These are phyloP conservation scores for Zygosaccharomyces bisporus DNA, from an alignment of 805 yeast genomes.

Conservation along the genomic window DNA sequence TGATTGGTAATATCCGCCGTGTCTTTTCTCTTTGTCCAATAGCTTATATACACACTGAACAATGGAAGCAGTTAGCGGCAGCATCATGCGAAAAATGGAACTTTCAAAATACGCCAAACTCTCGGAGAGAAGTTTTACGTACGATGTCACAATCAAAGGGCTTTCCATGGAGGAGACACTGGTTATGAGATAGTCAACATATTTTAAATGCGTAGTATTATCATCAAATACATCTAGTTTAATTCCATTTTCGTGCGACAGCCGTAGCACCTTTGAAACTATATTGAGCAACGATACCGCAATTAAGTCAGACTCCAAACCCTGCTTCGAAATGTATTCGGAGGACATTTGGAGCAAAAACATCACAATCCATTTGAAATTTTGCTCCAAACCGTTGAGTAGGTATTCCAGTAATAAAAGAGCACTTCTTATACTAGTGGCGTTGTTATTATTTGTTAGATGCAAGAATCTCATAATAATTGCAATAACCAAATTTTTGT, in stretches of 20 bases:
- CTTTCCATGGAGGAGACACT: slow-evolving; percentile 47
- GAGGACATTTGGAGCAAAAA: slow-evolving; percentile 39
- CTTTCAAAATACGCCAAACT: slow-evolving; percentile 49
- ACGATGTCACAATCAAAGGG: slow-evolving; percentile 35
- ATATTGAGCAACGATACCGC: slow-evolving; percentile 34
- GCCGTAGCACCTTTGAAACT: slow-evolving; percentile 31
- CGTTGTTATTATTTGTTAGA: slow-evolving; percentile 31
- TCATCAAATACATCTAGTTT: slow-evolving; percentile 34
- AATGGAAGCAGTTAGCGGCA: slow-evolving; percentile 49
- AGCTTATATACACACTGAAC: slow-evolving; percentile 28
- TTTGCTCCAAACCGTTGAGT: slow-evolving; percentile 54
- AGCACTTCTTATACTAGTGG: slow-evolving; percentile 42
- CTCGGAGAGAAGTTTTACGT: slow-evolving; percentile 45
- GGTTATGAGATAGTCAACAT: slow-evolving; percentile 45
- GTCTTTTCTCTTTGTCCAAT: slow-evolving; percentile 20
- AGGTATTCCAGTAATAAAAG: slow-evolving; percentile 46
- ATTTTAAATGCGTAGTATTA: slow-evolving; percentile 31
- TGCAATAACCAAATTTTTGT: slow-evolving; percentile 51
- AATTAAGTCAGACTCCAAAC: slow-evolving; percentile 30
- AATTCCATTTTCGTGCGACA: slow-evolving; percentile 33
- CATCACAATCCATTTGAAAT: slow-evolving; percentile 46
- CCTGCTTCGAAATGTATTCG: slow-evolving; percentile 25
- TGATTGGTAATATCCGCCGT: slow-evolving; percentile 45
- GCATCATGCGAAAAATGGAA: slow-evolving; percentile 52
- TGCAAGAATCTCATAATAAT: slow-evolving; percentile 47